phyloP scores from a whole-genome alignment of 305 asterid genomes.

The Solanum hybrid region DNA sequence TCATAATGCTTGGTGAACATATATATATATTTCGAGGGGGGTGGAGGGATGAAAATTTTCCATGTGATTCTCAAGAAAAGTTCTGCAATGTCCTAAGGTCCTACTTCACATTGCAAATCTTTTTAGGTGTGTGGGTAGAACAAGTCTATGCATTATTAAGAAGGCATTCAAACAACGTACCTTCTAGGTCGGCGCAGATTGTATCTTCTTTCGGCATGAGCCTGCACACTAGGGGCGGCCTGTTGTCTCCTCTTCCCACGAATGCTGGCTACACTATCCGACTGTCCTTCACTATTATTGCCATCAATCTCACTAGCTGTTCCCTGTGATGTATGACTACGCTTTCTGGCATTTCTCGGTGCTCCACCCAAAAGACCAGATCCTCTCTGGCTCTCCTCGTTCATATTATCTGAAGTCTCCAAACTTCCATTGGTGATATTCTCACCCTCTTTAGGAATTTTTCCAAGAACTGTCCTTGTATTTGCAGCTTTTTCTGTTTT shows the following conservation, averaged over 20 bases:
- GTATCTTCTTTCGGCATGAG: conserved; percentile 61
- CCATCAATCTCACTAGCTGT: conserved; percentile 46
- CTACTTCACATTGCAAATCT: neutral
- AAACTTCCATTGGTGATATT: conserved; percentile 38
- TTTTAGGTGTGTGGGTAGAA: neutral
- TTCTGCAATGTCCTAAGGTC: neutral
- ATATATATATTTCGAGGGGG: neutral
- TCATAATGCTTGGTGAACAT: neutral
- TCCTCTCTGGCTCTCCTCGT: conserved; percentile 50
- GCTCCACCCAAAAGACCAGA: conserved; percentile 32
- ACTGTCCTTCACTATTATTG: conserved; percentile 51
- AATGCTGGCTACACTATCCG: conserved; percentile 52
- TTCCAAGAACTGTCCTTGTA: conserved; percentile 14
- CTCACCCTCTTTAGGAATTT: conserved; percentile 6
- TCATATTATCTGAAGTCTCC: conserved; percentile 35
- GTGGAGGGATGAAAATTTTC: neutral
- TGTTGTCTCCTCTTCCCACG: conserved; percentile 69
- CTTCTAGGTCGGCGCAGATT: conserved; percentile 70
- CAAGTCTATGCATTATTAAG: neutral
- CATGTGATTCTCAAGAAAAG: neutral
- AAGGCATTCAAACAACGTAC: conserved; percentile 29
- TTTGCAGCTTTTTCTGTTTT: conserved; percentile 37
- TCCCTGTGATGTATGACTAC: conserved; percentile 47
- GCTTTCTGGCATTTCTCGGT: conserved; percentile 46
- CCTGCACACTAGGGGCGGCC: conserved; percentile 39